These are phyloP conservation scores for Colletotrichum sp. DNA, from an alignment of 2,329 filamentous ascomycete species.

Conservation along the genomic window DNA sequence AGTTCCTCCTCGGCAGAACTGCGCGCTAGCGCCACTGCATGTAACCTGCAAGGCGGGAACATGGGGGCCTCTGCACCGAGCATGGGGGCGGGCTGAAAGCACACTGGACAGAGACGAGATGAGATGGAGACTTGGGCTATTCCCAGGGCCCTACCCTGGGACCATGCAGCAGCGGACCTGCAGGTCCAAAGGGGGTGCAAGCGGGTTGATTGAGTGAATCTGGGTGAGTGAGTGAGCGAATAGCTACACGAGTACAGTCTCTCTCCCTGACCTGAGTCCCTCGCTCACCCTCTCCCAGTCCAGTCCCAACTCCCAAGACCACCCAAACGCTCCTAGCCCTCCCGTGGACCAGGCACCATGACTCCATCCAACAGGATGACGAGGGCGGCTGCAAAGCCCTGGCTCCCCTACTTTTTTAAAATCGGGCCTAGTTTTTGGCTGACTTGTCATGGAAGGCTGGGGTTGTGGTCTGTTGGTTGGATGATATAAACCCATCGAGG, in stretches of 20 bases:
- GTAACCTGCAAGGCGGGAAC: slow-evolving; percentile 19
- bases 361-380: slow-evolving; percentile 4
- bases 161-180: slow-evolving; percentile 19
- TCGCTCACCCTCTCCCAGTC: background rate
- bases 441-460: background rate
- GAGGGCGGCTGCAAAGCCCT: slow-evolving; percentile 1
- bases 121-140: slow-evolving; percentile 2
- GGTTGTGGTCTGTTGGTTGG: slow-evolving; percentile 16
- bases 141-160: background rate
- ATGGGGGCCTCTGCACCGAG: background rate
- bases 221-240: background rate
- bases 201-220: background rate
- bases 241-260: background rate
- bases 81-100: background rate
- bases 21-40: slow-evolving; percentile 12
- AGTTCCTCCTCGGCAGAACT: slow-evolving; percentile 1
- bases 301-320: background rate
- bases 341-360: background rate
- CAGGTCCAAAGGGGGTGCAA: slow-evolving; percentile 16
- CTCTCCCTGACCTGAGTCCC: background rate
- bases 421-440: background rate
- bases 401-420: background rate
- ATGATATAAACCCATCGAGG: slow-evolving; percentile 20
- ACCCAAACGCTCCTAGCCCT: background rate
- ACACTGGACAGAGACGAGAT: slow-evolving; percentile 4